Conservation (phyloP, 108 stramenopile genomes). For the Fragilaria radians region DNA sequence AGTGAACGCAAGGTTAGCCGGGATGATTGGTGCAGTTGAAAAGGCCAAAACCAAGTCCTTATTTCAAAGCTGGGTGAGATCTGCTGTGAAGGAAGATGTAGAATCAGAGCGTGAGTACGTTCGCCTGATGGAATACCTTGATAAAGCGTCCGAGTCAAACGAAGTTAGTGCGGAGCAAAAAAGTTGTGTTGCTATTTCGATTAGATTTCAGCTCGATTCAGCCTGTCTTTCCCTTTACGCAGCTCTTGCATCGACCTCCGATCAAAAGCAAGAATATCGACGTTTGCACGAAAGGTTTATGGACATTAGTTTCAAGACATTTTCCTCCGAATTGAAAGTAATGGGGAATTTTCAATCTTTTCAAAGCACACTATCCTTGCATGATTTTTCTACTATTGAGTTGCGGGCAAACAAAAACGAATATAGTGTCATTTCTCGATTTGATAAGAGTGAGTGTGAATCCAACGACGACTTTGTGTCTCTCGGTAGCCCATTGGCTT, state of each 20-base stretch:
- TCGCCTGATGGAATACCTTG: slow-evolving; percentile 27
- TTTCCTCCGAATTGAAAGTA: slow-evolving; percentile 14
- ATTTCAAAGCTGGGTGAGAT: slow-evolving; percentile 8
- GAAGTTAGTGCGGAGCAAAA: slow-evolving; percentile 4
- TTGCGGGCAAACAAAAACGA: slow-evolving; percentile 27
- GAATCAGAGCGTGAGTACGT: slow-evolving; percentile 16
- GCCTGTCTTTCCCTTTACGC: slow-evolving; percentile 29
- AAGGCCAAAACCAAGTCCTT: slow-evolving; percentile 1
- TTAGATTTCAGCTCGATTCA: slow-evolving; percentile 24
- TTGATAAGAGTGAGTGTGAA: slow-evolving; percentile 2
- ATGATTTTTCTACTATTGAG: slow-evolving; percentile 28
- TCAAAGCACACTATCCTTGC: slow-evolving; percentile 22
- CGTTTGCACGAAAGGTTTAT: slow-evolving; percentile 34
- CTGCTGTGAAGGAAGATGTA: slow-evolving; percentile 16
- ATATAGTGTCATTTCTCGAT: slow-evolving; percentile 6
- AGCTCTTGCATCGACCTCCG: slow-evolving; percentile 17
- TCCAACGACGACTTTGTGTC: background rate
- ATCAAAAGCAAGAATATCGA: slow-evolving; percentile 14
- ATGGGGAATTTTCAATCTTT: slow-evolving; percentile 41
- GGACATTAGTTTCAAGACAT: slow-evolving; percentile 18
- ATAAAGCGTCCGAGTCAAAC: slow-evolving; percentile 15
- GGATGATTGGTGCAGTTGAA: background rate
- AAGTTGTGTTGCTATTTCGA: slow-evolving; percentile 22
- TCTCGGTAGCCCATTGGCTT: slow-evolving; percentile 16
- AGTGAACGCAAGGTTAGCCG: slow-evolving; percentile 25